Evolutionary conservation across 441 rosid genomes (phyloP).

Genomic region (Aleurites moluccanus): DNA sequence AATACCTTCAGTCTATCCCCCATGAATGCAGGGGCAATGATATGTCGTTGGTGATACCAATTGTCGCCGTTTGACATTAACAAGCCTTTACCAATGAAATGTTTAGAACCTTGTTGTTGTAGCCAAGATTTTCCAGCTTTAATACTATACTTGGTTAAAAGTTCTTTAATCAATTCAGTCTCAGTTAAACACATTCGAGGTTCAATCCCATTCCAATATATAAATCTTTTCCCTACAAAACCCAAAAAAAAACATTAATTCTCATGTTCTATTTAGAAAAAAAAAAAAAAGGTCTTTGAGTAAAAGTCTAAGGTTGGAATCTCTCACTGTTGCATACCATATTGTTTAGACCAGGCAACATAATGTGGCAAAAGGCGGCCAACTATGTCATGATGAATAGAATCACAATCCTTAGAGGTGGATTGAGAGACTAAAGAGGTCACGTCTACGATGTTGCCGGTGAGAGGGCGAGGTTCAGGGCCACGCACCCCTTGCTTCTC

Average conservation of each 20-base stretch:
- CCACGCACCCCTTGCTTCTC: conserved; percentile 87
- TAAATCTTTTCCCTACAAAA: conserved; percentile 72
- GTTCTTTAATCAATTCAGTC: conserved; percentile 71
- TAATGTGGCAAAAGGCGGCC: conserved; percentile 83
- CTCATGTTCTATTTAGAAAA: too few species aligned
- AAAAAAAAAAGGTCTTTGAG: too few species aligned
- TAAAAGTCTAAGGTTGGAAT: neutral
- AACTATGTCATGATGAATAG: conserved; percentile 68
- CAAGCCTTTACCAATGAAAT: conserved; percentile 79
- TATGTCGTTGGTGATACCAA: conserved; percentile 88
- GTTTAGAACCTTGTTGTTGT: conserved; percentile 84
- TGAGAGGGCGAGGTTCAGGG: conserved; percentile 65
- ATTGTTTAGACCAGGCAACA: conserved; percentile 71
- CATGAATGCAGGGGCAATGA: conserved; percentile 79
- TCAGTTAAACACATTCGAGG: conserved; percentile 83
- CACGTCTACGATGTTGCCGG: conserved; percentile 73
- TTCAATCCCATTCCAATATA: conserved; percentile 85
- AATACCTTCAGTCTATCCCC: conserved; percentile 74
- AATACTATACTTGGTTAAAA: conserved; percentile 61
- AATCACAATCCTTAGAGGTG: conserved; percentile 55
- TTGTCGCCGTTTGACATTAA: conserved; percentile 85
- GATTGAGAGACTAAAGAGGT: conserved; percentile 56
- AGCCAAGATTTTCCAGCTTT: conserved; percentile 87
- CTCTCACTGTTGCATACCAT: conserved; percentile 47
- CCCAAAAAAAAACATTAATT: neutral